phyloP scores from a whole-genome alignment of 1,139 yeast species.

The Tardiomyces blankii region DNA sequence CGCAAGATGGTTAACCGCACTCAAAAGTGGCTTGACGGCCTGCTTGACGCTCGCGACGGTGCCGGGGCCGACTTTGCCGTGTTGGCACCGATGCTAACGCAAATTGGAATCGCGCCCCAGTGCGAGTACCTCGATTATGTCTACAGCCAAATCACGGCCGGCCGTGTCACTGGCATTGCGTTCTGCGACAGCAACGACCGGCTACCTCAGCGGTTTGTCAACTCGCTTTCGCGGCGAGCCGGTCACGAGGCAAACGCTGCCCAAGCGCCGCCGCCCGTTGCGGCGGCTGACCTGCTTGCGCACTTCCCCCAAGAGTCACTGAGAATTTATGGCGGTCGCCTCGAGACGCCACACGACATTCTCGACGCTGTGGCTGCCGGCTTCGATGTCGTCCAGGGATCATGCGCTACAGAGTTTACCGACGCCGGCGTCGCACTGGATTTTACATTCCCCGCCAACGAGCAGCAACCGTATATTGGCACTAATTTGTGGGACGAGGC shows the following conservation, averaged over 20 bases:
- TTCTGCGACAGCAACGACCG: constrained; percentile 14
- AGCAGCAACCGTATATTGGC: constrained; percentile 12
- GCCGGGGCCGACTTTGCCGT: constrained; percentile 6
- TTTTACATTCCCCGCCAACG: constrained; percentile 16
- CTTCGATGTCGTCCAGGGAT: constrained; percentile 25
- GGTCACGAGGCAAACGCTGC: not conserved
- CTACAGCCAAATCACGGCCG: constrained; percentile 5
- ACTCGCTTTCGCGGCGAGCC: not conserved
- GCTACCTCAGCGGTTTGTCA: constrained; percentile 6
- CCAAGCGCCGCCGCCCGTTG: not conserved
- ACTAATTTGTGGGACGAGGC: constrained; percentile 24
- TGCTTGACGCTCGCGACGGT: constrained; percentile 8
- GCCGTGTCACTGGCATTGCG: constrained; percentile 14
- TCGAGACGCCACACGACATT: constrained; percentile 25
- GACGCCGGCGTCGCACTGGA: constrained; percentile 31
- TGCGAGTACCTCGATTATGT: constrained; percentile 16
- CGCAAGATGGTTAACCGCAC: constrained; percentile 27
- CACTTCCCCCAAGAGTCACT: not conserved
- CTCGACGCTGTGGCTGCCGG: constrained; percentile 22
- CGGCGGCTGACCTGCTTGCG: constrained; percentile 9
- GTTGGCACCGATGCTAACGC: constrained; percentile 26
- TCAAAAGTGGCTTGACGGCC: constrained; percentile 22
- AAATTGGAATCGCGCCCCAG: constrained; percentile 15
- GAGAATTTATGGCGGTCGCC: constrained; percentile 4
- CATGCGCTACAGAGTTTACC: constrained; percentile 21